Conservation (phyloP, 352 stramenopile species). For the Phytopythium helicoides region DNA sequence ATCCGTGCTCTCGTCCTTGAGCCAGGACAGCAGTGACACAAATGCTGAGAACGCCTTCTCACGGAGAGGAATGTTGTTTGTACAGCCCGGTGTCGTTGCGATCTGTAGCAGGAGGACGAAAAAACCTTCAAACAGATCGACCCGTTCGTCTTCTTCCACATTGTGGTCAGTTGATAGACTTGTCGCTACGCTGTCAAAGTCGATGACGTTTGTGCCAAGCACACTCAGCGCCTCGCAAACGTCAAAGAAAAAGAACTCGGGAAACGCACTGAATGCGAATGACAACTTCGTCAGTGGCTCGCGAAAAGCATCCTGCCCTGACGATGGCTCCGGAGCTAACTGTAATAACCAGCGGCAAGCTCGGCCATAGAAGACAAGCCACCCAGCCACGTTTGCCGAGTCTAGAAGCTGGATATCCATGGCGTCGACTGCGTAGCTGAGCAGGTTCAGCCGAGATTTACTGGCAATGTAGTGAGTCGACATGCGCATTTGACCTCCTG, state of each 20-base stretch:
- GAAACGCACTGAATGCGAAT: constrained; percentile 46
- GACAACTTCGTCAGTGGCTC: constrained; percentile 44
- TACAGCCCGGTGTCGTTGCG: constrained; percentile 42
- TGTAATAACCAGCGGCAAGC: constrained; percentile 57
- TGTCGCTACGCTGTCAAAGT: constrained; percentile 1
- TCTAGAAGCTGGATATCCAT: constrained; percentile 59
- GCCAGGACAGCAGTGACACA: constrained; percentile 44
- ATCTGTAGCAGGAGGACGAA: constrained; percentile 64
- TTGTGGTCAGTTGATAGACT: constrained; percentile 1
- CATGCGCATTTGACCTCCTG: not conserved
- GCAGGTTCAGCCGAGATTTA: constrained; percentile 49
- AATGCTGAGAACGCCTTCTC: constrained; percentile 57
- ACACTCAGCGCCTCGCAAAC: constrained; percentile 59
- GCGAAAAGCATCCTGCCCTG: constrained; percentile 38
- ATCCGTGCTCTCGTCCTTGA: constrained; percentile 11
- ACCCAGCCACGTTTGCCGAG: constrained; percentile 44
- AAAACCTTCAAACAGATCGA: constrained; percentile 44
- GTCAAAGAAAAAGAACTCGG: constrained; percentile 73
- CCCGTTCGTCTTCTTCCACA: constrained; percentile 16
- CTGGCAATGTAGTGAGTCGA: constrained; percentile 62
- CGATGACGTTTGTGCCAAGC: constrained; percentile 21
- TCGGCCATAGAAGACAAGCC: constrained; percentile 55
- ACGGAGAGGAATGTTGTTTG: constrained; percentile 65
- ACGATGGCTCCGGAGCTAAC: constrained; percentile 11
- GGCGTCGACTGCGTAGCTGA: constrained; percentile 37